Evolutionary conservation across 805 yeast species (phyloP).

Genomic region (Lachancea waltii): DNA sequence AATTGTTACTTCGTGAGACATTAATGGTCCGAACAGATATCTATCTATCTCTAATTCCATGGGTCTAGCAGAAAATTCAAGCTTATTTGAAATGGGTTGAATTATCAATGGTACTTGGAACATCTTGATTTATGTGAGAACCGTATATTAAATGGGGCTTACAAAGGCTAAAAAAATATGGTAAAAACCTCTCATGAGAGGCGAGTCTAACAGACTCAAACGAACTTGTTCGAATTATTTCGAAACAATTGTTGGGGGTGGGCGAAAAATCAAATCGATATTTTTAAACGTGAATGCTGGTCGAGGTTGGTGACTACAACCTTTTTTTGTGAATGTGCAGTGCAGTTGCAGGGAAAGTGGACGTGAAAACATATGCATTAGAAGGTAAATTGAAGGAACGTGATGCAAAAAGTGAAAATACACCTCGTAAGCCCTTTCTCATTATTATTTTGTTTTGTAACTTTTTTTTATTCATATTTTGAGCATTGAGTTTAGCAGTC

Average conservation of each 20-base stretch:
- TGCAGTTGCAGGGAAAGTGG: constrained; percentile 10
- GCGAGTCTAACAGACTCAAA: neutral
- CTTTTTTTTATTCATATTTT: neutral
- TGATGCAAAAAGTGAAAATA: constrained; percentile 2
- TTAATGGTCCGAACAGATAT: neutral
- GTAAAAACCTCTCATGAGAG: neutral
- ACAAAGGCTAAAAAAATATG: neutral
- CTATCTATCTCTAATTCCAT: neutral
- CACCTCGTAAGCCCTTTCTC: neutral
- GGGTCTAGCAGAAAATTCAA: too few species aligned
- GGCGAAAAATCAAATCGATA: neutral
- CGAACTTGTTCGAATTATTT: neutral
- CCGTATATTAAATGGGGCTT: neutral
- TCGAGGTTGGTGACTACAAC: neutral
- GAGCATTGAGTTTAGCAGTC: constrained; percentile 36
- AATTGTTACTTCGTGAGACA: neutral
- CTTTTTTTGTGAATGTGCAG: constrained; percentile 5
- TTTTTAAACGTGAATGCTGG: constrained; percentile 2
- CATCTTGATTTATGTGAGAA: neutral
- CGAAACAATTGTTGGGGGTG: neutral
- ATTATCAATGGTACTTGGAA: neutral
- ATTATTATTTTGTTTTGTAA: neutral
- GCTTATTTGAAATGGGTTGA: neutral
- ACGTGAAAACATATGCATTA: constrained; percentile 7
- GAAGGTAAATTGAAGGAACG: constrained; percentile 5